Evolutionary conservation across 1,284 basidiomycete genomes (phyloP).

Genomic region (Heterobasidion annosum): DNA sequence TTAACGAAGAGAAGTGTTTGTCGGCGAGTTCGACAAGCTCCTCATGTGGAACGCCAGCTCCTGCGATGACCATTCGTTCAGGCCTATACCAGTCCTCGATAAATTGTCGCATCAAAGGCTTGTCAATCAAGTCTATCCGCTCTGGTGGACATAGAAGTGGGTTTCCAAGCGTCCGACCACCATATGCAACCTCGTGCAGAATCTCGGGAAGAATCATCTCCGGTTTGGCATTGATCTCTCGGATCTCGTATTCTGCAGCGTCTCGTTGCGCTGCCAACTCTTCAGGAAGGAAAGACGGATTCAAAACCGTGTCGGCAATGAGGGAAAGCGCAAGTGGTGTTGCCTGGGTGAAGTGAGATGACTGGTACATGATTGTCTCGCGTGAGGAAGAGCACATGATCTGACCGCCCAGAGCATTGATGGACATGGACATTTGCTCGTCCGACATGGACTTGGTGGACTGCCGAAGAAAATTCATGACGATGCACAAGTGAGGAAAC

Average conservation of each 20-base stretch:
- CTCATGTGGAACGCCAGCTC: conserved; percentile 87
- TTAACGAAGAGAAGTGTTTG: conserved; percentile 76
- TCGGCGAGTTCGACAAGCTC: conserved; percentile 80
- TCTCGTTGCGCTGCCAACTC: conserved; percentile 83
- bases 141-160: conserved; percentile 85
- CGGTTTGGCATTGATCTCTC: conserved; percentile 84
- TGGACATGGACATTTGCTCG: conserved; percentile 75
- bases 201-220: conserved; percentile 95
- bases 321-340: conserved; percentile 80
- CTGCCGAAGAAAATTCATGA: conserved; percentile 23
- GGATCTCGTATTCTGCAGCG: conserved; percentile 88
- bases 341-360: conserved; percentile 84
- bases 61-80: conserved; percentile 91
- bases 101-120: conserved; percentile 54
- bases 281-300: conserved; percentile 69
- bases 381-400: conserved; percentile 88
- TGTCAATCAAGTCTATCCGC: conserved; percentile 66
- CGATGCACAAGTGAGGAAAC: background rate
- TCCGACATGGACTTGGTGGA: conserved; percentile 50
- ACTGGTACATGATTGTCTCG: conserved; percentile 98
- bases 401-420: conserved; percentile 87
- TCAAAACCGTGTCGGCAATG: conserved; percentile 85
- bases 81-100: conserved; percentile 86
- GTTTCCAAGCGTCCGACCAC: conserved; percentile 77
- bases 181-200: conserved; percentile 82